Base-by-base conservation (phyloP, 2,329 filamentous ascomycete species). In the Diaporthe humulicola region DNA sequence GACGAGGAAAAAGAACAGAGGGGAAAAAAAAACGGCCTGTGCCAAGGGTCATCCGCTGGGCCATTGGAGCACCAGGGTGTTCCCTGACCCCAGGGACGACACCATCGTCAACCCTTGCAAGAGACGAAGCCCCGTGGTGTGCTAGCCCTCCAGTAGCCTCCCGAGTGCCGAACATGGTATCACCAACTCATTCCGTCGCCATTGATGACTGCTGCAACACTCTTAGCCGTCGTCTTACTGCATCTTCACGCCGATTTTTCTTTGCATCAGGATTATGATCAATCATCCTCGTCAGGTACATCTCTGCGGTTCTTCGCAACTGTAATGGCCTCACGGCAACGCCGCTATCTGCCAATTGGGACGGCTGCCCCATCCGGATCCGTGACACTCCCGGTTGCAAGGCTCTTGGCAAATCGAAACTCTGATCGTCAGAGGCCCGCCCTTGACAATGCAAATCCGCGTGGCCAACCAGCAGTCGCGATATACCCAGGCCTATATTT, bases 381-480 rank as follows among this genome's bases (percentile, higher is more conserved):
- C 74, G 70, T 75, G 64, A 70, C 71, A 52, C 70, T 74, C 45
- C 58, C 58, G 74, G 61, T 73, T 70, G 64, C 73, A 74, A 60
- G 58, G 54, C 50, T 71, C 74, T 73, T 73, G 74, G 74, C 74
- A 75, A 15, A 58, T 57, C 64, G 58, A 73, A 73, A 73, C 71
- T 56, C 33, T 67, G 64, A 52, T 67, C 64, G 64, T 67, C 64
- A 67, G 64, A 67, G 64, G 64, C 64, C 45, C 45, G 45, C 45
- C 22, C 45, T 67, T 33, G 45, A 67, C 64, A 67, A 67, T 67
- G 64, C 64, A 67, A 38, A 2, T 52, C 25, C 64, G 40, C 64
- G 64, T 36, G 45, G 64, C 45, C 64, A 40, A 50, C 61, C 45
- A 67, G 30, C 64, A 52, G 19, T 40, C 45, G 15, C 60, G 4